phyloP scores from a whole-genome alignment of 257 asterid species.

The Fraxinus americana region DNA sequence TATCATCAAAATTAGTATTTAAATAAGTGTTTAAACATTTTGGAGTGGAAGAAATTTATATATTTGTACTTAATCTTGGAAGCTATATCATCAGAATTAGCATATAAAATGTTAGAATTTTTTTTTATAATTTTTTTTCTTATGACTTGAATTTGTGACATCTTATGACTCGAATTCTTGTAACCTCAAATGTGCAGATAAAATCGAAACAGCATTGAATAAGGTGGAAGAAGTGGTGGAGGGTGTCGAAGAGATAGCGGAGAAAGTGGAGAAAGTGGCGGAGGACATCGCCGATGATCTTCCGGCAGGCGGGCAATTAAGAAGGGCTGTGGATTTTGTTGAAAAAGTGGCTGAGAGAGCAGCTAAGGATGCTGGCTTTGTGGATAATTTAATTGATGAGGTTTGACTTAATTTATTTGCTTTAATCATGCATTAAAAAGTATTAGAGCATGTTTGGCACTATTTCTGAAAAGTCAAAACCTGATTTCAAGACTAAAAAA shows the following conservation, averaged over 20 bases:
- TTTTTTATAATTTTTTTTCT: too few relatives aligned
- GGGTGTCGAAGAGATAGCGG: slow-evolving; percentile 32
- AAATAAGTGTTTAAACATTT: too few relatives aligned
- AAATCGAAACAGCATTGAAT: slow-evolving; percentile 25
- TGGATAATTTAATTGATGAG: slow-evolving; percentile 30
- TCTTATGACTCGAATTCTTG: too few relatives aligned
- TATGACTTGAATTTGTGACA: too few relatives aligned
- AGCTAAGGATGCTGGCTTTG: slow-evolving; percentile 19
- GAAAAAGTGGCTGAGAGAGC: slow-evolving; percentile 29
- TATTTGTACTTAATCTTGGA: too few relatives aligned
- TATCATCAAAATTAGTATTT: too few relatives aligned
- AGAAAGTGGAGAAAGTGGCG: slow-evolving; percentile 24
- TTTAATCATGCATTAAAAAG: not conserved
- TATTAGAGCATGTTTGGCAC: too few relatives aligned
- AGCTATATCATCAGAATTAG: too few relatives aligned
- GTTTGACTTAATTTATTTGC: not conserved
- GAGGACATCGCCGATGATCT: slow-evolving; percentile 25
- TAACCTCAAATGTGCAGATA: slow-evolving; percentile 16
- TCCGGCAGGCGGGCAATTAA: slow-evolving; percentile 31
- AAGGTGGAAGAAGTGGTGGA: slow-evolving; percentile 33
- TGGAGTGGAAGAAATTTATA: too few relatives aligned
- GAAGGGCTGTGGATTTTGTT: slow-evolving; percentile 14
- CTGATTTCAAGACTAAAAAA: too few relatives aligned
- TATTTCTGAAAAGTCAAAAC: too few relatives aligned
- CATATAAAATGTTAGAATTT: too few relatives aligned